phyloP scores from a whole-genome alignment of 192 early-diverging fungal species.

The Coemansia sp. region DNA sequence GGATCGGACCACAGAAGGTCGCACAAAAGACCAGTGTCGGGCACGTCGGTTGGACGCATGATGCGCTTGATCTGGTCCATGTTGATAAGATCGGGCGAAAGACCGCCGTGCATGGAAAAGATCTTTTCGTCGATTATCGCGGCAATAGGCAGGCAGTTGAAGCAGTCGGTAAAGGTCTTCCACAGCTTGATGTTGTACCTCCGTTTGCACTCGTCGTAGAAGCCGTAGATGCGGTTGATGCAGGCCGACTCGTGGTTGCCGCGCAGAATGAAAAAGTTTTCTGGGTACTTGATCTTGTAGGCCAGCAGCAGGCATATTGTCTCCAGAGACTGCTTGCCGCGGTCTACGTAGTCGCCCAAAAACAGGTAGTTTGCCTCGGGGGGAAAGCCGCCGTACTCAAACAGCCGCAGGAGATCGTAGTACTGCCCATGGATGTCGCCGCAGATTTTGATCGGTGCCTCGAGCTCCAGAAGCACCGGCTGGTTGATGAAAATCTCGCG shows the following conservation, averaged over 20 bases:
- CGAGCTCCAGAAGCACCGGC: constrained; percentile 87
- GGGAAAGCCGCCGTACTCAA: constrained; percentile 95
- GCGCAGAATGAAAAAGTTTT: constrained; percentile 98
- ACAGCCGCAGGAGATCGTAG: constrained; percentile 91
- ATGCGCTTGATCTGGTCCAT: constrained; percentile 98
- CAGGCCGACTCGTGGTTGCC: constrained; percentile 98
- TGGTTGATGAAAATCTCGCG: constrained; percentile 94
- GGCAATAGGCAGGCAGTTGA: constrained; percentile 96
- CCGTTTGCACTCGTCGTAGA: constrained; percentile 98
- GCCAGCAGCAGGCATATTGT: constrained; percentile 96
- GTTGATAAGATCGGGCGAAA: too few species aligned
- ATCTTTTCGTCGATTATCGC: constrained; percentile 99
- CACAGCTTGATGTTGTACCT: constrained; percentile 98
- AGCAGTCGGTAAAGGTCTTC: constrained; percentile 99
- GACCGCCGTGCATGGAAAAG: too few species aligned
- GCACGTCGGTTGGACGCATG: constrained; percentile 97
- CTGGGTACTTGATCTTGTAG: constrained; percentile 99
- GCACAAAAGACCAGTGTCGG: constrained; percentile 93
- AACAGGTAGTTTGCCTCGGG: constrained; percentile 96
- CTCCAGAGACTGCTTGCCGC: constrained; percentile 96
- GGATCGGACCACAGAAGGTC: constrained; percentile 98
- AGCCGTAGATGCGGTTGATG: constrained; percentile 97
- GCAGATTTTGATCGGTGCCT: constrained; percentile 95
- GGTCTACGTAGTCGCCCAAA: constrained; percentile 96
- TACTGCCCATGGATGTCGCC: constrained; percentile 97